Percentiles rank a stretch among this genome's conserved stretches.
Conservation (phyloP, 805 yeast species). For the Komagataella kurtzmanii region DNA sequence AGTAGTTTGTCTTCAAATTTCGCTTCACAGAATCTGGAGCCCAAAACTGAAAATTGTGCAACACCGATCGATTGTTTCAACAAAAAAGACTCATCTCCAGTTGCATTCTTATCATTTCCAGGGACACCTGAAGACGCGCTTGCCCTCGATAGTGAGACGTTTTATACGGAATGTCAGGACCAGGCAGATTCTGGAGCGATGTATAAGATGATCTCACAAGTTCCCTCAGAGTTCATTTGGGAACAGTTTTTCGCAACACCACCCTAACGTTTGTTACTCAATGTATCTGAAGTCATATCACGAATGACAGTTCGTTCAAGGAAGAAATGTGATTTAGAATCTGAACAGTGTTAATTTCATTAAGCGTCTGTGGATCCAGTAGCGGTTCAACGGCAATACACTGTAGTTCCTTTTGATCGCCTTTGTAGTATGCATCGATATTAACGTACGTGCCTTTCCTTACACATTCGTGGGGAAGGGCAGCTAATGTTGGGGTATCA, state of each 20-base stretch:
- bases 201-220: constrained; percentile 37
- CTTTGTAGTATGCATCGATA: constrained; percentile 4
- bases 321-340: background rate
- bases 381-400: background rate
- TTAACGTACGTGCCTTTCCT: constrained; percentile 4
- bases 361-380: background rate
- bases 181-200: background rate
- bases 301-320: background rate
- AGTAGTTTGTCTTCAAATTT: background rate
- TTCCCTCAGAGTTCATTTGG: constrained; percentile 57
- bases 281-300: background rate
- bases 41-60: background rate
- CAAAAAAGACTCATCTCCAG: background rate
- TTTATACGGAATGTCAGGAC: background rate
- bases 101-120: background rate
- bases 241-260: constrained; percentile 39
- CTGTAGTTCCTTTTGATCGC: constrained; percentile 1
- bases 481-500: background rate
- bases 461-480: background rate
- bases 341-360: background rate
- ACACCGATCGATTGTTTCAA: background rate
- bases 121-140: background rate
- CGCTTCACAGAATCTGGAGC: background rate
- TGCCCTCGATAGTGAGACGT: background rate
- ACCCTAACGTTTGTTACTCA: background rate